Base-by-base conservation (phyloP, 73 alveolate species). In the Symbiodinium pilosum region DNA sequence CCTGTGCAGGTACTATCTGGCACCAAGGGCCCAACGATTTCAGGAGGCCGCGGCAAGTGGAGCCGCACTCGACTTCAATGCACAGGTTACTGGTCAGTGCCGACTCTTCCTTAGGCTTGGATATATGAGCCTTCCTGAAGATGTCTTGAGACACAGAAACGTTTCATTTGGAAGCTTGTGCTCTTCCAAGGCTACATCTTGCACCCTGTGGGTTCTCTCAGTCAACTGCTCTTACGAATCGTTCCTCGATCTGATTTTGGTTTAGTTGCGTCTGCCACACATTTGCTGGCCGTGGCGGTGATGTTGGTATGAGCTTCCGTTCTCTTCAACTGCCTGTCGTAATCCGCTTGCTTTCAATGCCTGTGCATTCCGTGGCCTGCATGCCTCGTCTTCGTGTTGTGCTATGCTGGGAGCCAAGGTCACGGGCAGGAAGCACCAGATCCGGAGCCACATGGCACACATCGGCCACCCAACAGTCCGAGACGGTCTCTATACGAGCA, bases 41-140 rank as follows among this genome's bases (percentile, higher is more conserved):
- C 85, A 24, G 85, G 85, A 28, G 85, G 85, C 43, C 85, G 85
- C 44, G 85, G 85, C 24, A 73, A 73, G 44, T 73, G 85, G 85
- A 73, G 85, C 85, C 44, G 12, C 14, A 73, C 85, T 36, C 85
- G 85, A 43, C 30, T 73, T 73, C 85, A 34, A 30, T 8, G 41
- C 30, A 14, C 34, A n/a, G 43, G 85, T 32, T 43, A 12, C 85
- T 24, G 9, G 81, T 14, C n/a, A n/a, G n/a, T n/a, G n/a, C n/a
- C n/a, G n/a, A n/a, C n/a, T n/a, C n/a, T n/a, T n/a, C n/a, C n/a
- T n/a, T n/a, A n/a, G n/a, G n/a, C n/a, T n/a, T n/a, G n/a, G n/a
- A n/a, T n/a, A n/a, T n/a, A n/a, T n/a, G n/a, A n/a, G n/a, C n/a
- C n/a, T n/a, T n/a, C n/a, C n/a, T n/a, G n/a, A n/a, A n/a, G n/a